Conservation (phyloP, 768 basidiomycete genomes). For the Ramaria rubella region DNA sequence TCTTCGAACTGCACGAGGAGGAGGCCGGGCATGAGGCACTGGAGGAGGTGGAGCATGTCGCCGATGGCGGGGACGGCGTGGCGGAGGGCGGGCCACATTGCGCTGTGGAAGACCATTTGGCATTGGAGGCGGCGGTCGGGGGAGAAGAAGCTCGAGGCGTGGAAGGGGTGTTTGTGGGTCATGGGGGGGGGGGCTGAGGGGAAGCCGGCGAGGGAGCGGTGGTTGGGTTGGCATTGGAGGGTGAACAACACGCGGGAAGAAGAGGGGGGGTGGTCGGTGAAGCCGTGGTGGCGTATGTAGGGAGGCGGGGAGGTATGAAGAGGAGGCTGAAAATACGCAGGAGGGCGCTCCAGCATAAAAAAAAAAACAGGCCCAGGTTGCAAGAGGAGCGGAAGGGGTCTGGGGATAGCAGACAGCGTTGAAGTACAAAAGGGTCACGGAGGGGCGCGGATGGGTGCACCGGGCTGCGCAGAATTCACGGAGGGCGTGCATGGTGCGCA, state of each 20-base stretch:
- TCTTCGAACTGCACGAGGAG: conserved; percentile 61
- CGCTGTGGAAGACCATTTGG: conserved; percentile 86
- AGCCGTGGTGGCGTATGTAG: conserved; percentile 62
- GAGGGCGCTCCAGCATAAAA: too few species aligned
- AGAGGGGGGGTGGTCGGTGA: conserved; percentile 51
- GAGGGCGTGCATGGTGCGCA: too few species aligned
- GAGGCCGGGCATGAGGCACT: conserved; percentile 67
- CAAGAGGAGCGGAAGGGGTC: too few species aligned
- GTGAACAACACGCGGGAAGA: conserved; percentile 73
- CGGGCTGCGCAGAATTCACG: too few species aligned
- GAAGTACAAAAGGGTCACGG: too few species aligned
- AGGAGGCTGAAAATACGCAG: too few species aligned
- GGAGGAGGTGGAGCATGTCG: conserved; percentile 61
- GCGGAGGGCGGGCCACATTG: conserved; percentile 64
- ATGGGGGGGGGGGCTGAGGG: conserved; percentile 73
- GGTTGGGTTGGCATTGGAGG: conserved; percentile 71
- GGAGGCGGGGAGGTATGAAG: too few species aligned
- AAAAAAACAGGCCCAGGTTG: too few species aligned
- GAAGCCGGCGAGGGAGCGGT: conserved; percentile 68
- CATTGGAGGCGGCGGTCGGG: conserved; percentile 80
- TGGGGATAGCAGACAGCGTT: too few species aligned
- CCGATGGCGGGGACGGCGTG: conserved; percentile 62
- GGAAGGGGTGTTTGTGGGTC: conserved; percentile 64
- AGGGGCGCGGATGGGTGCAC: too few species aligned
- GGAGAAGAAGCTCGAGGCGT: conserved; percentile 81